Evolutionary conservation across 257 asterid genomes (phyloP).

Genomic region (Schizonepeta tenuifolia): DNA sequence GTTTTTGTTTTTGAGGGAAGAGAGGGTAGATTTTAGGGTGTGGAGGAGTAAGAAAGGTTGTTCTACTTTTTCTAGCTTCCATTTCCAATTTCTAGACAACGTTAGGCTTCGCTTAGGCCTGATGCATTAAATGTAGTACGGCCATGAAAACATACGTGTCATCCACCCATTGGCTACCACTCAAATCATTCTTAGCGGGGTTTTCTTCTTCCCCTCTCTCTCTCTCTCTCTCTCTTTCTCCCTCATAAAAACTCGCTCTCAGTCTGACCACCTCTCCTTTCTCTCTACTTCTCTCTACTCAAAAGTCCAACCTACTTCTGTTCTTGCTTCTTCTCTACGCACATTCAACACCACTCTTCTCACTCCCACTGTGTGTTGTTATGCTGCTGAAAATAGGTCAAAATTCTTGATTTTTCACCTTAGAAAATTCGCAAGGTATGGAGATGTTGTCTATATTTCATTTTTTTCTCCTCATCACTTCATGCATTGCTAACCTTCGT

Average conservation of each 20-base stretch:
- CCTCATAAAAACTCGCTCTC: conserved; percentile 13
- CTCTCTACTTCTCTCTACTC: neutral
- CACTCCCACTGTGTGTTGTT: conserved; percentile 3
- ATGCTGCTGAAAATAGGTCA: conserved; percentile 1
- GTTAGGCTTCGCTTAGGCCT: neutral
- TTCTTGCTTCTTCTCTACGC: neutral
- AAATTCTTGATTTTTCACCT: neutral
- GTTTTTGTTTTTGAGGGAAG: too few species aligned
- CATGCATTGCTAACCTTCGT: neutral
- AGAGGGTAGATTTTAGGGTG: neutral
- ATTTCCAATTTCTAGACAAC: conserved; percentile 36
- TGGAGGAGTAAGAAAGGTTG: conserved; percentile 10
- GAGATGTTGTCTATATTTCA: neutral
- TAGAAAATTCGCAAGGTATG: neutral
- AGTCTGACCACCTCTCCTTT: neutral
- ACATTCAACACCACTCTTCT: neutral
- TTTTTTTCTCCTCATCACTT: neutral
- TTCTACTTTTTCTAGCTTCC: conserved; percentile 15
- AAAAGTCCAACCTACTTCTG: neutral
- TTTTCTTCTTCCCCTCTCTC: conserved; percentile 3
- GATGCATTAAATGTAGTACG: conserved; percentile 35
- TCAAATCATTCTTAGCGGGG: conserved; percentile 51
- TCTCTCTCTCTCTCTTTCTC: conserved; percentile 11
- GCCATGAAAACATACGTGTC: conserved; percentile 21
- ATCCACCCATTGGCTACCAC: conserved; percentile 26